phyloP scores from a whole-genome alignment of 495 filamentous ascomycete species.

The Tetracladium setigerum region DNA sequence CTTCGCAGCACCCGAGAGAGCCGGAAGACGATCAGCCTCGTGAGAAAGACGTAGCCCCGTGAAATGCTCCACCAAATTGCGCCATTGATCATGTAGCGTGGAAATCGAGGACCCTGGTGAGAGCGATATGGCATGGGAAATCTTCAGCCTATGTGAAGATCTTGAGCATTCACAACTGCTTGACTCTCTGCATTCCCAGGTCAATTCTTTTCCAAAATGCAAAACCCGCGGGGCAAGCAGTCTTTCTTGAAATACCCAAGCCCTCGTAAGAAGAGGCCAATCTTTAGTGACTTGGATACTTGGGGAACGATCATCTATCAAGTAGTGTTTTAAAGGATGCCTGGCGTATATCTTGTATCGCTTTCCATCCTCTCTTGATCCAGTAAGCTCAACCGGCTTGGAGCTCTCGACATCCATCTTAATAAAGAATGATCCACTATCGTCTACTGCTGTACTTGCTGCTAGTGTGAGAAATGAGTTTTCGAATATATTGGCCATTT shows the following conservation, averaged over 20 bases:
- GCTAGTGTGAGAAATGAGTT: conserved; percentile 21
- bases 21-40: neutral
- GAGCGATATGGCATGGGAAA: too few relatives aligned
- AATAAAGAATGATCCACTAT: neutral
- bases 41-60: neutral
- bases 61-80: neutral
- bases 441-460: conserved; percentile 7
- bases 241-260: conserved; percentile 2
- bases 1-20: neutral
- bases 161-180: neutral
- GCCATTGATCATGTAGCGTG: too few relatives aligned
- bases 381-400: neutral
- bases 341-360: neutral
- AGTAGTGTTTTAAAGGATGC: neutral
- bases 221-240: neutral
- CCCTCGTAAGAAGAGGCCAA: too few relatives aligned
- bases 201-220: neutral
- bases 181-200: neutral
- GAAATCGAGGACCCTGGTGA: too few relatives aligned
- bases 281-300: too few relatives aligned
- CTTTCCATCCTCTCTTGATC: neutral
- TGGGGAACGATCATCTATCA: too few relatives aligned
- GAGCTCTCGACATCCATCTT: neutral
- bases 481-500: conserved; percentile 21
- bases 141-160: too few relatives aligned